These are phyloP conservation scores for Mangifera indica DNA, from an alignment of 345 rosid genomes.

Conservation along the genomic window DNA sequence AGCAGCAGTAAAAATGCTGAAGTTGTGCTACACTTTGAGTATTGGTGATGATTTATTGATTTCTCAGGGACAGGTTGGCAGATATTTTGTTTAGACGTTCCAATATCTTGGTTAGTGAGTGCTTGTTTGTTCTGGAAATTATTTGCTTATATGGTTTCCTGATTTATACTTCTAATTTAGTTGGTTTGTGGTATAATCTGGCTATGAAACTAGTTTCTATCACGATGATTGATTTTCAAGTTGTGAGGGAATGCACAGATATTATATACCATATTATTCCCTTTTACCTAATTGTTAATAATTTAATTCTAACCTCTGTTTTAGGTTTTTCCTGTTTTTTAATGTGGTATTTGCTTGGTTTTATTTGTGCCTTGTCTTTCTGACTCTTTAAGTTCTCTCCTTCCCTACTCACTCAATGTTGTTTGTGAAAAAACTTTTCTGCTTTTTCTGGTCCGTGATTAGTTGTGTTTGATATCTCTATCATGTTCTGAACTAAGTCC, in stretches of 20 bases:
- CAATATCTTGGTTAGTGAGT: not conserved
- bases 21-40: not conserved
- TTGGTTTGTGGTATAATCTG: not conserved
- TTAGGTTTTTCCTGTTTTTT: not conserved
- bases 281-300: not conserved
- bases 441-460: not conserved
- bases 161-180: not conserved
- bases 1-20: not conserved
- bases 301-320: not conserved
- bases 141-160: not conserved
- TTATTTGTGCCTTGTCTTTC: not conserved
- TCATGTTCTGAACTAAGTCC: constrained; percentile 26
- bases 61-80: not conserved
- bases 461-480: constrained; percentile 19
- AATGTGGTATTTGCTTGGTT: not conserved
- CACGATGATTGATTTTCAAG: not conserved
- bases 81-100: not conserved
- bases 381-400: not conserved
- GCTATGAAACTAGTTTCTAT: not conserved
- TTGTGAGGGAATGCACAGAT: not conserved
- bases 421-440: not conserved
- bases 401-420: not conserved
- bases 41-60: not conserved
- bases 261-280: not conserved
- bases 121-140: not conserved